These are phyloP conservation scores for Tylopilus rubrobrunneus DNA, from an alignment of 768 basidiomycete genomes.

Conservation along the genomic window DNA sequence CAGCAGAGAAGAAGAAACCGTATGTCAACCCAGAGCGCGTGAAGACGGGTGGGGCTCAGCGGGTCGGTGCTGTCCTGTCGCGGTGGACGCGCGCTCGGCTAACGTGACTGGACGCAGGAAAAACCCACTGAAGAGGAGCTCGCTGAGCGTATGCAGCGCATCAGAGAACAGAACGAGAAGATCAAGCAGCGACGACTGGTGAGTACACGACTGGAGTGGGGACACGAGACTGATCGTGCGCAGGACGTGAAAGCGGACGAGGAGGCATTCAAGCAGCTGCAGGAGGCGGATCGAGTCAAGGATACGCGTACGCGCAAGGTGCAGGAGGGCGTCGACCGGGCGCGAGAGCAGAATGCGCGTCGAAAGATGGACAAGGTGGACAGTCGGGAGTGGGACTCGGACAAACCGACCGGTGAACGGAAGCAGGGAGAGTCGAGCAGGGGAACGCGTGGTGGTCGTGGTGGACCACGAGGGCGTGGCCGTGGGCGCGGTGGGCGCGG, in stretches of 20 bases:
- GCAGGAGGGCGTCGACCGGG: conserved; percentile 64
- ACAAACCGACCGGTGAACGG: conserved; percentile 40
- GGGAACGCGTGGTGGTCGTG: conserved; percentile 30
- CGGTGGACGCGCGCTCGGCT: conserved; percentile 5
- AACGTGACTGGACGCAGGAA: conserved; percentile 42
- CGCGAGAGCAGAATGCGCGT: conserved; percentile 75
- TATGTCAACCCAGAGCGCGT: conserved; percentile 83
- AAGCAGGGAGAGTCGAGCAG: conserved; percentile 9
- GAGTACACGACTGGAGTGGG: conserved; percentile 17
- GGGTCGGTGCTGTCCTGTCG: conserved; percentile 39
- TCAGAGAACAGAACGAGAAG: conserved; percentile 70
- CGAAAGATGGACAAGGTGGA: conserved; percentile 79
- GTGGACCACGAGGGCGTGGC: conserved; percentile 34
- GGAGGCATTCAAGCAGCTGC: conserved; percentile 68
- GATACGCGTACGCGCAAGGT: conserved; percentile 57
- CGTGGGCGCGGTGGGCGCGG: conserved; percentile 32
- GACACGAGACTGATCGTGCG: not conserved
- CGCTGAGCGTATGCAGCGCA: conserved; percentile 63
- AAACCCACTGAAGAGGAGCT: conserved; percentile 68
- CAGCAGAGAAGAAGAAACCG: conserved; percentile 63
- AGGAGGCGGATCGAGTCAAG: conserved; percentile 59
- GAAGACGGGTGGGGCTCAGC: conserved; percentile 73
- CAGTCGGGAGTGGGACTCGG: conserved; percentile 82
- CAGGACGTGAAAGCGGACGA: conserved; percentile 82
- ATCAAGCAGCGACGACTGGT: conserved; percentile 69